Percentiles rank a stretch among this genome's conserved stretches.
These are phyloP conservation scores for Toxicodendron radicans DNA, from an alignment of 345 rosid genomes.

Conservation along the genomic window DNA sequence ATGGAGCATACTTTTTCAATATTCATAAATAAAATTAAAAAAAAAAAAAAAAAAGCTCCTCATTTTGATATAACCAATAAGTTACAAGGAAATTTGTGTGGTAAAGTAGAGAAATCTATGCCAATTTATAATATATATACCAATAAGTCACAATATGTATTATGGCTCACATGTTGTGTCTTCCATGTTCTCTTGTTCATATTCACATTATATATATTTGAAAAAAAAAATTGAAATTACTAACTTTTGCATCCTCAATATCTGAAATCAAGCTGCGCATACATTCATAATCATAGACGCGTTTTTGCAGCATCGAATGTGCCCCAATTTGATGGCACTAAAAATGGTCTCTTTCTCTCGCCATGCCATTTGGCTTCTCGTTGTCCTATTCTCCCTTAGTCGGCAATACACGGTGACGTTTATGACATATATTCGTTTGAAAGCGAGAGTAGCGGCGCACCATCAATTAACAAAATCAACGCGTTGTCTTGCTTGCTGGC, in stretches of 20 bases:
- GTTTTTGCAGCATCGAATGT: conserved; percentile 4
- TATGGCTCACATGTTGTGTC: conserved; percentile 5
- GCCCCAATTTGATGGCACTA: background rate
- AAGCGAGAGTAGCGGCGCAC: background rate
- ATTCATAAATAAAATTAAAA: too few relatives aligned
- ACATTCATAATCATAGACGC: background rate
- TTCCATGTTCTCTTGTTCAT: background rate
- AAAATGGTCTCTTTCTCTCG: background rate
- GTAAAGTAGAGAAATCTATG: too few relatives aligned
- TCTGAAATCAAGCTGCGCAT: background rate
- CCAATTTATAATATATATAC: too few relatives aligned
- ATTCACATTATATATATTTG: conserved; percentile 2
- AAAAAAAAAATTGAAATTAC: background rate
- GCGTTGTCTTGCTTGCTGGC: conserved; percentile 9
- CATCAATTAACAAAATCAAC: background rate
- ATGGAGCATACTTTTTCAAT: too few relatives aligned
- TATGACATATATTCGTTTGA: background rate
- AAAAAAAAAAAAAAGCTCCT: background rate
- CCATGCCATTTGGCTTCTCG: too few relatives aligned
- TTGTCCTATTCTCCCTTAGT: conserved; percentile 15
- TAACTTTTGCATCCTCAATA: background rate
- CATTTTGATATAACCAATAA: background rate
- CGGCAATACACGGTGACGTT: conserved; percentile 10
- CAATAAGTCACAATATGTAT: background rate
- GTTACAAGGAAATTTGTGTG: too few relatives aligned